A percentile compares a stretch with the other conserved stretches of the same genome.
Evolutionary conservation across 202 grass and related monocot genomes (phyloP).

Genomic region (Zoysia matrella): DNA sequence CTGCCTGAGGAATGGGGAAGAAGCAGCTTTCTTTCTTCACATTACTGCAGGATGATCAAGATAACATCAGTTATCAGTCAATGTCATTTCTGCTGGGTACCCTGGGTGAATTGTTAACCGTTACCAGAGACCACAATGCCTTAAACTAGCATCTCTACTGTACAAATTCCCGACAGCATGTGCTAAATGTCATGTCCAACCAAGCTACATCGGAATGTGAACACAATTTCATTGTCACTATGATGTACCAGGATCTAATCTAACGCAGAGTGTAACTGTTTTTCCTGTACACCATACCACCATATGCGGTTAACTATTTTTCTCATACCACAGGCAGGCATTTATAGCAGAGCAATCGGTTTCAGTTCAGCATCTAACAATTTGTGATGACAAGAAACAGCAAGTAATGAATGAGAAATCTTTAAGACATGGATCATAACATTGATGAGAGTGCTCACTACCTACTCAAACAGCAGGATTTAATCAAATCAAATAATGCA

Average conservation of each 20-base stretch:
- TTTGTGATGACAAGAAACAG: neutral
- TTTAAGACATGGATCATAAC: slow-evolving; percentile 2
- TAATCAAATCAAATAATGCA: neutral
- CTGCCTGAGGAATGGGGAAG: slow-evolving; percentile 90
- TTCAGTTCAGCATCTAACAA: neutral
- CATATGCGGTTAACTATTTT: too few species aligned
- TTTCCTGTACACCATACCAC: too few species aligned
- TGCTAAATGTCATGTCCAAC: neutral
- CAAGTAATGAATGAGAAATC: neutral
- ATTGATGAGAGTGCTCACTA: neutral
- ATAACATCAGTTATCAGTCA: slow-evolving; percentile 4
- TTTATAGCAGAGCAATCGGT: neutral
- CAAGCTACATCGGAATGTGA: slow-evolving; percentile 18
- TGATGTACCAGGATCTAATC: slow-evolving; percentile 6
- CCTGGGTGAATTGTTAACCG: too few species aligned
- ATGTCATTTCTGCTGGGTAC: neutral
- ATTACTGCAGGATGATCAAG: slow-evolving; percentile 66
- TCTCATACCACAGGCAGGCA: neutral
- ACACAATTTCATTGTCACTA: neutral
- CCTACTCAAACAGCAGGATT: neutral
- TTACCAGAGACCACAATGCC: neutral
- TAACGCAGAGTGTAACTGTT: neutral
- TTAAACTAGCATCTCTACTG: neutral
- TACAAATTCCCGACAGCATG: neutral
- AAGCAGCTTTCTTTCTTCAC: slow-evolving; percentile 94